These are phyloP conservation scores for Trichothecium sympodiale DNA, from an alignment of 2,329 filamentous ascomycete species.

Conservation along the genomic window DNA sequence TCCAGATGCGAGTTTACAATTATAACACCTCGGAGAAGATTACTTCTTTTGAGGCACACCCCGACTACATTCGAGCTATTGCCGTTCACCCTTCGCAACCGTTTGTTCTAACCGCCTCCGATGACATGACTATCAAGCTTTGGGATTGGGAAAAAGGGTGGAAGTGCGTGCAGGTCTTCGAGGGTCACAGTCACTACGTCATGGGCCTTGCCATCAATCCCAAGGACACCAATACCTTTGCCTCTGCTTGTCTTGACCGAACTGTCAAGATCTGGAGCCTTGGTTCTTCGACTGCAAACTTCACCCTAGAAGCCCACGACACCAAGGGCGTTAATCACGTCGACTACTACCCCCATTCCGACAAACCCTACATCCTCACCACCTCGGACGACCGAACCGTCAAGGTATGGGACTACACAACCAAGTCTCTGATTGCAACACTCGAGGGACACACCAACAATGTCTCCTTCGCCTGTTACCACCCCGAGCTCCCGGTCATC, in stretches of 20 bases:
- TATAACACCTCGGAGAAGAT: conserved; percentile 99
- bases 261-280: conserved; percentile 98
- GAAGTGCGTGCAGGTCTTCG: conserved; percentile 96
- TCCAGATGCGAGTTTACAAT: conserved; percentile 82
- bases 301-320: conserved; percentile 93
- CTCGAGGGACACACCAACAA: conserved; percentile 96
- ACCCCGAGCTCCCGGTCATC: conserved; percentile 92
- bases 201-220: conserved; percentile 97
- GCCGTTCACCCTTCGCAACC: conserved; percentile 91
- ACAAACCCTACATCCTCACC: conserved; percentile 81
- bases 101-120: conserved; percentile 88
- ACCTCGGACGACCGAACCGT: conserved; percentile 94
- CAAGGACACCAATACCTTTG: conserved; percentile 87
- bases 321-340: conserved; percentile 97
- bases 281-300: conserved; percentile 87
- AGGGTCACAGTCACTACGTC: conserved; percentile 92
- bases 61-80: conserved; percentile 96
- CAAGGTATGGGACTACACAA: conserved; percentile 99
- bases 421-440: conserved; percentile 91
- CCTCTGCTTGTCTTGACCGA: conserved; percentile 87
- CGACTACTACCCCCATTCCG: conserved; percentile 70
- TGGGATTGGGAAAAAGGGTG: conserved; percentile 99
- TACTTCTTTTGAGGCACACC: conserved; percentile 91
- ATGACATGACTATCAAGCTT: conserved; percentile 97
- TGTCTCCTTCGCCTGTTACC: conserved; percentile 95